phyloP scores from a whole-genome alignment of 2,329 filamentous ascomycete species.

The Exophiala spinifera region DNA sequence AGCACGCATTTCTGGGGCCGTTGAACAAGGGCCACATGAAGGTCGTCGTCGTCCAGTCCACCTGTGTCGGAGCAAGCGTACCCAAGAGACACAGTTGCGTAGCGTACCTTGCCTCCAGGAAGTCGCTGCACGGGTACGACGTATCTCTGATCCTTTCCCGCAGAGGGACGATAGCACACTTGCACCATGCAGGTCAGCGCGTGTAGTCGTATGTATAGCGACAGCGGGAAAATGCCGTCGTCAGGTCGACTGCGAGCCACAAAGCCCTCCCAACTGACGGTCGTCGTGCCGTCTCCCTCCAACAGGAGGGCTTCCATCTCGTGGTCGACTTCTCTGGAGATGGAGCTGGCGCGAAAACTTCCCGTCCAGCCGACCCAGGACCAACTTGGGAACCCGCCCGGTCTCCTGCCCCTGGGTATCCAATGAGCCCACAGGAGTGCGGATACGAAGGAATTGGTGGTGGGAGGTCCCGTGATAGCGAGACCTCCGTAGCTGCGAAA shows the following conservation, averaged over 20 bases:
- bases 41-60: background rate
- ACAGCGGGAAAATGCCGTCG: background rate
- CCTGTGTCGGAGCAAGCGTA: background rate
- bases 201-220: background rate
- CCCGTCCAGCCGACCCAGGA: slow-evolving; percentile 25
- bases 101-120: background rate
- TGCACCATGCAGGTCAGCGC: background rate
- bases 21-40: background rate
- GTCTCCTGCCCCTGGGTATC: slow-evolving; percentile 8
- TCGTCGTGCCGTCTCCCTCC: too few species aligned
- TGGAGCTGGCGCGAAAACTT: background rate
- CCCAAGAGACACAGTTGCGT: background rate
- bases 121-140: background rate
- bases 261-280: background rate
- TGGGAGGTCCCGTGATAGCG: background rate
- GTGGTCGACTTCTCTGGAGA: background rate
- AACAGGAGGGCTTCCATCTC: background rate
- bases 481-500: slow-evolving; percentile 7
- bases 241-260: background rate
- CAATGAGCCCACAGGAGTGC: background rate
- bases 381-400: slow-evolving; percentile 18
- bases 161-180: background rate
- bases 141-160: background rate
- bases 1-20: background rate
- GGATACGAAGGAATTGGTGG: background rate